A percentile compares a stretch with the other conserved stretches of the same genome.
phyloP scores from a whole-genome alignment of 805 yeast genomes.

The Kuraishia capsulata region DNA sequence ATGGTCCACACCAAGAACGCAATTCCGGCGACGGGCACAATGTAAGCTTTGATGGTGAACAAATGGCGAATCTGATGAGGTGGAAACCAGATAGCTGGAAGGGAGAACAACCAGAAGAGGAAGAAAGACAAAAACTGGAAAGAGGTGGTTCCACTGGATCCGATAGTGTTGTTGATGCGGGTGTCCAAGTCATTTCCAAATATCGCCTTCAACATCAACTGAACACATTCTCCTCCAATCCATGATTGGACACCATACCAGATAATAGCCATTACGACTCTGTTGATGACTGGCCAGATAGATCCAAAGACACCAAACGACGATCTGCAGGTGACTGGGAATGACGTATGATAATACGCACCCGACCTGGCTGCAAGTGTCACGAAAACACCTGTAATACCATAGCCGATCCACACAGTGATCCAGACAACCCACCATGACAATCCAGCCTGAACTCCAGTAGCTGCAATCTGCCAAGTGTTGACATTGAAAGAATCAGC shows the following conservation, averaged over 20 bases:
- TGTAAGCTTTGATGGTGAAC: slow-evolving; percentile 71
- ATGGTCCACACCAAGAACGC: slow-evolving; percentile 80
- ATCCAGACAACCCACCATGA: slow-evolving; percentile 92
- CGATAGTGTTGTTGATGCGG: slow-evolving; percentile 59
- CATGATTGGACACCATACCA: slow-evolving; percentile 88
- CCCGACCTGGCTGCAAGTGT: slow-evolving; percentile 72
- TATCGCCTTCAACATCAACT: slow-evolving; percentile 66
- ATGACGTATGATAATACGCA: slow-evolving; percentile 69
- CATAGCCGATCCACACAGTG: slow-evolving; percentile 81
- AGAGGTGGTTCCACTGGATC: slow-evolving; percentile 53
- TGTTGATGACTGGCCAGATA: slow-evolving; percentile 79
- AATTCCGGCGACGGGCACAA: slow-evolving; percentile 78
- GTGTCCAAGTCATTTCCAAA: slow-evolving; percentile 58
- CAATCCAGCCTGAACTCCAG: slow-evolving; percentile 70
- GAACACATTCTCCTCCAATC: slow-evolving; percentile 78
- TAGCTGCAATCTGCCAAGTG: slow-evolving; percentile 87
- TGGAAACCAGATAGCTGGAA: slow-evolving; percentile 74
- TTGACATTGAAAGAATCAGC: slow-evolving; percentile 86
- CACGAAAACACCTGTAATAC: slow-evolving; percentile 60
- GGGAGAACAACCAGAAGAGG: slow-evolving; percentile 69
- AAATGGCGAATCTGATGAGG: slow-evolving; percentile 80
- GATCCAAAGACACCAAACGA: slow-evolving; percentile 85
- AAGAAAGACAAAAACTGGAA: slow-evolving; percentile 70
- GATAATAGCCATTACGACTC: slow-evolving; percentile 70
- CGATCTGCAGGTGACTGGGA: slow-evolving; percentile 75